These are phyloP conservation scores for Penicillium robsamsonii DNA, from an alignment of 495 filamentous ascomycete genomes.

Conservation along the genomic window DNA sequence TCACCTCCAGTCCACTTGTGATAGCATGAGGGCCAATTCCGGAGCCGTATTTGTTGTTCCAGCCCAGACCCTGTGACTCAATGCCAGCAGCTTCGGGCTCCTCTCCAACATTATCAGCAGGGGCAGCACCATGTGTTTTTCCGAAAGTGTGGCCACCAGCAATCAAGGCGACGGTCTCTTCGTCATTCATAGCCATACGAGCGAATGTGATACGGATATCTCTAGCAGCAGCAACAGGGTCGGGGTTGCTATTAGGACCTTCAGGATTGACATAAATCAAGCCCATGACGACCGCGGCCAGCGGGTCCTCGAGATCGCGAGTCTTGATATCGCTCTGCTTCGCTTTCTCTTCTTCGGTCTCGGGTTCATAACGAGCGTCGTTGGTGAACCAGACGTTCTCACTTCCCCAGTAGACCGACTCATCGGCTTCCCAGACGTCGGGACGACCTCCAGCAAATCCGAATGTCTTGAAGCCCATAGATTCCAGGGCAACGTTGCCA, in stretches of 20 bases:
- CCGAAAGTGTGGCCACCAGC: constrained; percentile 74
- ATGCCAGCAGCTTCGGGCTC: constrained; percentile 63
- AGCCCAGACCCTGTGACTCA: constrained; percentile 65
- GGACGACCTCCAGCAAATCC: constrained; percentile 68
- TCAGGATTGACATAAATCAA: constrained; percentile 77
- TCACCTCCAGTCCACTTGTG: constrained; percentile 71
- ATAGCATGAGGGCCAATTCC: constrained; percentile 66
- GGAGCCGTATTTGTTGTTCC: constrained; percentile 55
- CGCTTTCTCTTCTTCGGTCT: constrained; percentile 47
- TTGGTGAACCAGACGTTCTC: constrained; percentile 68
- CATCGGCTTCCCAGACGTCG: constrained; percentile 69
- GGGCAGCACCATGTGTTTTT: constrained; percentile 70
- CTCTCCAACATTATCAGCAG: constrained; percentile 54
- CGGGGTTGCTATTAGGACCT: constrained; percentile 66
- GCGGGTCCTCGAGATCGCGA: constrained; percentile 60
- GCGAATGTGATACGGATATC: constrained; percentile 70
- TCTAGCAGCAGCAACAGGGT: constrained; percentile 61
- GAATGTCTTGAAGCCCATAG: constrained; percentile 70
- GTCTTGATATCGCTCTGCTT: constrained; percentile 52
- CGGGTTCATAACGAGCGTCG: constrained; percentile 58
- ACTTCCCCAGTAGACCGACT: constrained; percentile 71
- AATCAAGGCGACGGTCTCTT: constrained; percentile 72
- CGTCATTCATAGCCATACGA: constrained; percentile 77
- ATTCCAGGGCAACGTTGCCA: constrained; percentile 72
- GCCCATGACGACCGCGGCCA: constrained; percentile 68